phyloP scores from a whole-genome alignment of 345 rosid species.

The Brassica incana region DNA sequence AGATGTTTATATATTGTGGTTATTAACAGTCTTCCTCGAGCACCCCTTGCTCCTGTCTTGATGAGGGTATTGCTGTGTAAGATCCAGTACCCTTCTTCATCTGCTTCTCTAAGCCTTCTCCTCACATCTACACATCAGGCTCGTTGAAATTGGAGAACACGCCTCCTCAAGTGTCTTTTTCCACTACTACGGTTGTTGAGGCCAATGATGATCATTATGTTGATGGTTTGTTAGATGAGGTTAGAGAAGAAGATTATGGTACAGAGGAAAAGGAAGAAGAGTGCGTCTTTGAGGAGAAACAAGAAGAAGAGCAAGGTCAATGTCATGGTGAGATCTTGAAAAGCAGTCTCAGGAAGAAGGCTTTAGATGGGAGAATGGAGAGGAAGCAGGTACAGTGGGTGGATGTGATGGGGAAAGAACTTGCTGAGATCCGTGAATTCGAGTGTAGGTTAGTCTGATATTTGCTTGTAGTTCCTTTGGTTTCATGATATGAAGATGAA shows the following conservation, averaged over 20 bases:
- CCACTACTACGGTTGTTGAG: conserved; percentile 30
- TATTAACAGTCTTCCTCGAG: background rate
- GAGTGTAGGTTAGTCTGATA: too few species aligned
- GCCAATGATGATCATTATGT: background rate
- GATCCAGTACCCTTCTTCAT: conserved; percentile 70
- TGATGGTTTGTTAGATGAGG: too few species aligned
- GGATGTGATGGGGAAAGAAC: too few species aligned
- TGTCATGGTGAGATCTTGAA: conserved; percentile 32
- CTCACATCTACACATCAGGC: conserved; percentile 40
- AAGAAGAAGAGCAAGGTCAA: background rate
- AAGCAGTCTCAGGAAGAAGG: conserved; percentile 56
- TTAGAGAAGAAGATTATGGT: too few species aligned
- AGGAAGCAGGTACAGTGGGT: background rate
- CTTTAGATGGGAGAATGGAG: conserved; percentile 37
- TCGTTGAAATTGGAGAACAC: background rate
- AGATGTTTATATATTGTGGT: background rate
- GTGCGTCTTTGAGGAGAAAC: too few species aligned
- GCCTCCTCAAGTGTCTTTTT: background rate
- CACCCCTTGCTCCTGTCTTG: conserved; percentile 2
- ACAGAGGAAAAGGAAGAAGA: too few species aligned
- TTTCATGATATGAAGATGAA: background rate
- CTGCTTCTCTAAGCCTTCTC: conserved; percentile 76
- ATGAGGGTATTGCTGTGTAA: conserved; percentile 78
- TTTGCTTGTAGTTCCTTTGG: conserved; percentile 14
- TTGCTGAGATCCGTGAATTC: too few species aligned